Evolutionary conservation across 2,329 filamentous ascomycete genomes (phyloP), one percentile per base, ranked within the genome.

Genomic region (Pseudopyrenochaeta lycopersici): DNA sequence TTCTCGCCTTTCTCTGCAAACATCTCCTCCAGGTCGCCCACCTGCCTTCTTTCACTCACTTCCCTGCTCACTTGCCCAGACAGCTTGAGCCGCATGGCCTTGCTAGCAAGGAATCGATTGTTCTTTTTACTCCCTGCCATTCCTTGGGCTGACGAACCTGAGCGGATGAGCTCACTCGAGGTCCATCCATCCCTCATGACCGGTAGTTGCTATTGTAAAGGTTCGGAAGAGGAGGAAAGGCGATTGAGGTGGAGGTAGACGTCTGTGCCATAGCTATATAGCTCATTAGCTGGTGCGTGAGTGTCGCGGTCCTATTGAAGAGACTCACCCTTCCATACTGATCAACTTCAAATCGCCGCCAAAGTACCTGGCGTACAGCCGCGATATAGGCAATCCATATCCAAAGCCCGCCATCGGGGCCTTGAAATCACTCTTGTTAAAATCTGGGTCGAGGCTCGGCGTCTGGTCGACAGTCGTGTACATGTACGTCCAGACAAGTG

Each of bases 401-500:
- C 95, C 95, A 72, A 98, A 99, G 2, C 95, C 95, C 58, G 95
- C 95, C 95, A 99, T 98, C 1, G 95, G 95, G 11, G 95, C 95
- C 78, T 99, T 98, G 83, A 99, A 99, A 76, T 99, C 95, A 78
- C 89, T 97, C 81, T 98, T 96, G 78, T 99, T 94, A 76, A 98
- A 99, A 75, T 98, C 94, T 0, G 95, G 95, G 72, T 99, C 95
- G 58, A 99, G 81, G 72, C 88, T 96, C 12, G 95, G 95, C 18
- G 95, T 98, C 66, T 93, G 88, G 76, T 98, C 95, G 61, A 99
- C 95, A 2, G 95, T 99, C 31, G 95, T 99, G 77, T 99, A 99
- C 95, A 98, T 99, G 77, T 99, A 99, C 11, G 95, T 99, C 95
- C 95, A 99, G n/a, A 98, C 95, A 12, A 99, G 84, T 4, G 95